Evolutionary conservation across 2,329 filamentous ascomycete species (phyloP).

Genomic region (Nakataea oryzae): DNA sequence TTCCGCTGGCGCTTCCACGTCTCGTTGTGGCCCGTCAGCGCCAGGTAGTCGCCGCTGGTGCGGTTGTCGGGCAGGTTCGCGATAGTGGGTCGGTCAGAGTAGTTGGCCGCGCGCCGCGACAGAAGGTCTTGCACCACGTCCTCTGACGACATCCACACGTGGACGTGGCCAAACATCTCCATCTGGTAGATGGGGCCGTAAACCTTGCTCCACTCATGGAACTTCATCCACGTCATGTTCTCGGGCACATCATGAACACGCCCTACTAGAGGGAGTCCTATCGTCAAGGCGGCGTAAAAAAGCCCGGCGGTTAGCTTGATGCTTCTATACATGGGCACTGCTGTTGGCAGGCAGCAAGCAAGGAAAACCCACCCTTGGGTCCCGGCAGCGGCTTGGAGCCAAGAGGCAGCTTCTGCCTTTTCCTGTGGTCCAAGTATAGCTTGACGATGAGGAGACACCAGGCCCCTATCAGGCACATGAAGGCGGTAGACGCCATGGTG

Average conservation of each 20-base stretch:
- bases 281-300: not conserved
- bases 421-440: constrained; percentile 4
- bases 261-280: constrained; percentile 31
- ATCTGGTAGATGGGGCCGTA: constrained; percentile 36
- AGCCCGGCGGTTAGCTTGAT: not conserved
- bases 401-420: constrained; percentile 13
- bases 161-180: constrained; percentile 32
- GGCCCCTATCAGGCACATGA: not conserved
- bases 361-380: constrained; percentile 13
- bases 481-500: not conserved
- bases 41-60: constrained; percentile 34
- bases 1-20: constrained; percentile 38
- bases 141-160: constrained; percentile 38
- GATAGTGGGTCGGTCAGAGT: constrained; percentile 36
- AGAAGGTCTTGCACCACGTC: constrained; percentile 33
- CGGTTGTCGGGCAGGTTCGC: constrained; percentile 35
- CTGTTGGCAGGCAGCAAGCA: not conserved
- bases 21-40: constrained; percentile 31
- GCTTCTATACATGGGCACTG: not conserved
- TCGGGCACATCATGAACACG: constrained; percentile 33
- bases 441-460: constrained; percentile 8
- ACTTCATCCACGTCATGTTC: constrained; percentile 32
- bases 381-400: constrained; percentile 18
- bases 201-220: constrained; percentile 33
- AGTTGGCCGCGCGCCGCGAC: constrained; percentile 27